These are phyloP conservation scores for Fusarium marasasianum DNA, from an alignment of 2,329 filamentous ascomycete species.

Conservation along the genomic window DNA sequence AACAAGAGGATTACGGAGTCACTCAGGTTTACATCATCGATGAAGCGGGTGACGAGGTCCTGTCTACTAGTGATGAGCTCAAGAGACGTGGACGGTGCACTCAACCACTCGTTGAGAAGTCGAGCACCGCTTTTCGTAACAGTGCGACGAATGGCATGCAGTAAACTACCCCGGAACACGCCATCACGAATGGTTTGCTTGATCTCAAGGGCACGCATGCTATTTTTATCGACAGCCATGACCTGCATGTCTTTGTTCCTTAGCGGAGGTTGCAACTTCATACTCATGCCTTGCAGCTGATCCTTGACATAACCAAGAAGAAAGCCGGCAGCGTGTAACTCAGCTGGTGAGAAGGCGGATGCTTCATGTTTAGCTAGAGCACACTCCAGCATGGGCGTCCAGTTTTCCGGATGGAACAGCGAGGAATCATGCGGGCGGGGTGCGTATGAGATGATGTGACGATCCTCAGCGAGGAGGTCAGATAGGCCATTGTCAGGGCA, in stretches of 20 bases:
- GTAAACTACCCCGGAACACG: constrained; percentile 79
- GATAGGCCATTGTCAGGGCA: constrained; percentile 70
- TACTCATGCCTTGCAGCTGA: constrained; percentile 77
- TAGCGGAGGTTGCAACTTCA: constrained; percentile 85
- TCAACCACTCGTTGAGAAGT: constrained; percentile 84
- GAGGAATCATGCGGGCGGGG: constrained; percentile 60
- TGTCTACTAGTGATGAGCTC: constrained; percentile 80
- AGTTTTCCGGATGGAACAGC: constrained; percentile 66
- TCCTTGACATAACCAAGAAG: constrained; percentile 87
- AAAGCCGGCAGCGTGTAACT: constrained; percentile 80
- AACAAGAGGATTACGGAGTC: constrained; percentile 76
- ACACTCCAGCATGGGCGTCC: constrained; percentile 81
- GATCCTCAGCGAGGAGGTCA: constrained; percentile 76
- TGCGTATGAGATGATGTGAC: constrained; percentile 79
- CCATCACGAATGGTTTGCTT: constrained; percentile 86
- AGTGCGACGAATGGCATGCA: constrained; percentile 89
- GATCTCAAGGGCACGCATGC: constrained; percentile 88
- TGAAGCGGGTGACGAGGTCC: constrained; percentile 81
- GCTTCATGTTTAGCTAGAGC: constrained; percentile 65
- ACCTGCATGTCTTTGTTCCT: constrained; percentile 78
- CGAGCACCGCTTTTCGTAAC: constrained; percentile 92
- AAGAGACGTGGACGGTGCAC: constrained; percentile 89
- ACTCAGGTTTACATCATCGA: constrained; percentile 72
- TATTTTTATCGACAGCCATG: constrained; percentile 94
- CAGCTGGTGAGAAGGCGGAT: constrained; percentile 69